phyloP scores from a whole-genome alignment of 192 early-diverging fungal genomes.

The Dimargaris verticillata region DNA sequence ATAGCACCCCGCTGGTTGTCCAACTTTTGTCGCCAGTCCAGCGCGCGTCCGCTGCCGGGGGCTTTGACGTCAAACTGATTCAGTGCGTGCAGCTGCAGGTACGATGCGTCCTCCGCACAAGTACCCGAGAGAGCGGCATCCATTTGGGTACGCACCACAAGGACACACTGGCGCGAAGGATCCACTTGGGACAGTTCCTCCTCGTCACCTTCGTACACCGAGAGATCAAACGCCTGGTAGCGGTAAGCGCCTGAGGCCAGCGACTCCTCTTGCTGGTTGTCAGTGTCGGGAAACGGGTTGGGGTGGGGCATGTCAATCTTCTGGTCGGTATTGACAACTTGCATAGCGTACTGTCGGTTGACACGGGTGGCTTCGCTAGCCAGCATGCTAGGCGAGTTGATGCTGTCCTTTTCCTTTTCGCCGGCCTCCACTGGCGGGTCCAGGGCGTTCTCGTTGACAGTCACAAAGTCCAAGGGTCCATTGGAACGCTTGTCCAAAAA shows the following conservation, averaged over 20 bases:
- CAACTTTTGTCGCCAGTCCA: slow-evolving; percentile 88
- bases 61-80: slow-evolving; percentile 88
- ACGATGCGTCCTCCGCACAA: slow-evolving; percentile 25
- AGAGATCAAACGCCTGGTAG: slow-evolving; percentile 63
- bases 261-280: slow-evolving; percentile 23
- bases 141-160: slow-evolving; percentile 79
- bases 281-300: slow-evolving; percentile 55
- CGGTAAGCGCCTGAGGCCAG: slow-evolving; percentile 60
- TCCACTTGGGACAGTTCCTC: slow-evolving; percentile 34
- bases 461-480: slow-evolving; percentile 61
- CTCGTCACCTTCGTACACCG: slow-evolving; percentile 15
- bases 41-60: slow-evolving; percentile 64
- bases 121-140: slow-evolving; percentile 55
- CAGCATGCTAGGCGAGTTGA: slow-evolving; percentile 76
- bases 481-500: slow-evolving; percentile 85
- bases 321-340: slow-evolving; percentile 43
- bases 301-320: slow-evolving; percentile 38
- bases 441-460: slow-evolving; percentile 90
- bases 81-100: slow-evolving; percentile 60
- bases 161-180: slow-evolving; percentile 21
- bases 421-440: slow-evolving; percentile 76
- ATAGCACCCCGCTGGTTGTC: slow-evolving; percentile 91
- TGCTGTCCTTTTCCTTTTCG: slow-evolving; percentile 82
- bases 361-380: slow-evolving; percentile 77
- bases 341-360: slow-evolving; percentile 68